Percentiles rank a stretch among this genome's conserved stretches.
Conservation (phyloP, 345 rosid genomes). For the Anastatica hierochuntica region DNA sequence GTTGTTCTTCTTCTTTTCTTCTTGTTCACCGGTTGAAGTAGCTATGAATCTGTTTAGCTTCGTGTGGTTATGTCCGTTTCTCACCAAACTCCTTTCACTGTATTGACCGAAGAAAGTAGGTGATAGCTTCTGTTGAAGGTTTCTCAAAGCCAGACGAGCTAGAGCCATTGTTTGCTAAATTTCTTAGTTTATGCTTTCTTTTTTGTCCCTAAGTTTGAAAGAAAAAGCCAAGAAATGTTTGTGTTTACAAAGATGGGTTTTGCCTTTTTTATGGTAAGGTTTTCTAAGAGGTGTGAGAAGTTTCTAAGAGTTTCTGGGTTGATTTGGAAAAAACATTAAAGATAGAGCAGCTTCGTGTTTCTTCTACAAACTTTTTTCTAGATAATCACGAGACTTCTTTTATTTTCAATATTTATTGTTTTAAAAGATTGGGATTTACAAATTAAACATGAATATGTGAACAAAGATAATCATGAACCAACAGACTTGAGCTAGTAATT, state of each 20-base stretch:
- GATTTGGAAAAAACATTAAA: background rate
- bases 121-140: slow-evolving; percentile 31
- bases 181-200: background rate
- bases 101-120: slow-evolving; percentile 13
- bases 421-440: too few species aligned
- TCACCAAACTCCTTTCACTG: slow-evolving; percentile 12
- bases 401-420: background rate
- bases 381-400: slow-evolving; percentile 17
- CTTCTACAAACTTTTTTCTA: slow-evolving; percentile 16
- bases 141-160: slow-evolving; percentile 54
- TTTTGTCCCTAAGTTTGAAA: background rate
- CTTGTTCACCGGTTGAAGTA: slow-evolving; percentile 27
- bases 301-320: slow-evolving; percentile 36
- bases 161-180: slow-evolving; percentile 34
- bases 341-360: slow-evolving; percentile 14
- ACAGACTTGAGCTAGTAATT: too few species aligned
- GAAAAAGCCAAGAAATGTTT: background rate
- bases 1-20: slow-evolving; percentile 19
- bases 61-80: slow-evolving; percentile 18
- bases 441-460: too few species aligned
- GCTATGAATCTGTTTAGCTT: slow-evolving; percentile 34
- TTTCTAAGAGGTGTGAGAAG: slow-evolving; percentile 32
- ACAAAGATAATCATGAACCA: too few species aligned
- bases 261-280: background rate
- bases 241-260: slow-evolving; percentile 10